These are phyloP conservation scores for Gossypium gossypioides DNA, from an alignment of 441 rosid species.

Conservation along the genomic window DNA sequence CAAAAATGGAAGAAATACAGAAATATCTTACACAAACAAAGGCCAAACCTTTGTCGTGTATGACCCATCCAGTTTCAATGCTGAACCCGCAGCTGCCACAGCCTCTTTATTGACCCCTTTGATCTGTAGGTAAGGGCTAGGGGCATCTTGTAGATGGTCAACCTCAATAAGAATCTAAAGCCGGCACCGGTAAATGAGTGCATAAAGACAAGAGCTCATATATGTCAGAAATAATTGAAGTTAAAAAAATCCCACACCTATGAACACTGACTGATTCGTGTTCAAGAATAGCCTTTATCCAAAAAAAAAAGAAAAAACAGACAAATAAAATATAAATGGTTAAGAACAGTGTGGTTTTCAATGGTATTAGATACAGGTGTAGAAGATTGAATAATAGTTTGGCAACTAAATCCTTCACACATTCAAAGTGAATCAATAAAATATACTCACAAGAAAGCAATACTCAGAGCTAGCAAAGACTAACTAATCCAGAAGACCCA, in stretches of 20 bases:
- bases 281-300: not conserved
- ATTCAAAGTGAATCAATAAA: not conserved
- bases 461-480: not conserved
- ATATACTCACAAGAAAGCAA: not conserved
- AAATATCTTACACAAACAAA: constrained; percentile 8
- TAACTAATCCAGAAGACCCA: not conserved
- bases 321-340: not conserved
- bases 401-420: not conserved
- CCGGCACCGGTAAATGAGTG: not conserved
- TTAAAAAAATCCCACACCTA: not conserved
- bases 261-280: not conserved
- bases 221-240: not conserved
- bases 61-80: constrained; percentile 74
- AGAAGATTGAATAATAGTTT: not conserved
- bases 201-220: not conserved
- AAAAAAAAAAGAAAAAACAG: not conserved
- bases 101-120: constrained; percentile 94
- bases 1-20: not conserved
- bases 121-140: constrained; percentile 78
- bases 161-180: constrained; percentile 82
- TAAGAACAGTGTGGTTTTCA: not conserved
- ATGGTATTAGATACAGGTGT: not conserved
- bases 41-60: constrained; percentile 84
- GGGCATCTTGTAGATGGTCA: constrained; percentile 79
- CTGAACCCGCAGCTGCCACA: constrained; percentile 87